These are phyloP conservation scores for Silene coronaria DNA, from an alignment of 179 eudicot genomes.

Conservation along the genomic window DNA sequence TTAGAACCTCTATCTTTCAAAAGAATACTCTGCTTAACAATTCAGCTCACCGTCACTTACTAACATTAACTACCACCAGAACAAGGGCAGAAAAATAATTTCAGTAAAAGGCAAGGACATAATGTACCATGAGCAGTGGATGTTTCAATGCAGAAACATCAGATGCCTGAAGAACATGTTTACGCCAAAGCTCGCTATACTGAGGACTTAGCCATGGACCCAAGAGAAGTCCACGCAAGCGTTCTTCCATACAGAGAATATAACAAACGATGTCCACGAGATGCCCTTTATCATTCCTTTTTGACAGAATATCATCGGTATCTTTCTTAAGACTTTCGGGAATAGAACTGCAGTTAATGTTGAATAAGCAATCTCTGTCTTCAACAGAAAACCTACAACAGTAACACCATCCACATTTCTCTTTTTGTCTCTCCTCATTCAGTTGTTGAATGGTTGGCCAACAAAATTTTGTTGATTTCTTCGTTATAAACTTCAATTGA, in stretches of 20 bases:
- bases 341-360: slow-evolving; percentile 30
- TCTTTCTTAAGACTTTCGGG: slow-evolving; percentile 43
- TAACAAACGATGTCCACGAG: slow-evolving; percentile 58
- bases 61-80: slow-evolving; percentile 4
- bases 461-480: slow-evolving; percentile 46
- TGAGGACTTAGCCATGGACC: slow-evolving; percentile 89
- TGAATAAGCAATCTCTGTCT: slow-evolving; percentile 68
- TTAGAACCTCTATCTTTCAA: slow-evolving; percentile 2
- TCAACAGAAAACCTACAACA: slow-evolving; percentile 68
- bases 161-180: slow-evolving; percentile 46
- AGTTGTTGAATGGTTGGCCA: slow-evolving; percentile 53
- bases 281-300: slow-evolving; percentile 47
- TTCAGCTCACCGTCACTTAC: slow-evolving; percentile 1
- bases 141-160: slow-evolving; percentile 49
- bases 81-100: background rate
- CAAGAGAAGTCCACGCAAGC: slow-evolving; percentile 76
- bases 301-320: slow-evolving; percentile 34
- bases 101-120: slow-evolving; percentile 14
- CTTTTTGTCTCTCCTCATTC: slow-evolving; percentile 43
- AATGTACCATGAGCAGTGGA: slow-evolving; percentile 58
- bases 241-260: slow-evolving; percentile 68
- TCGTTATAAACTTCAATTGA: slow-evolving; percentile 65
- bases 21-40: background rate
- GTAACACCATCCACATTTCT: slow-evolving; percentile 96
- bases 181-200: slow-evolving; percentile 57